Evolutionary conservation across 108 stramenopile genomes (phyloP), one percentile per base, ranked within the genome.

Genomic region (Skeletonema menzelii): DNA sequence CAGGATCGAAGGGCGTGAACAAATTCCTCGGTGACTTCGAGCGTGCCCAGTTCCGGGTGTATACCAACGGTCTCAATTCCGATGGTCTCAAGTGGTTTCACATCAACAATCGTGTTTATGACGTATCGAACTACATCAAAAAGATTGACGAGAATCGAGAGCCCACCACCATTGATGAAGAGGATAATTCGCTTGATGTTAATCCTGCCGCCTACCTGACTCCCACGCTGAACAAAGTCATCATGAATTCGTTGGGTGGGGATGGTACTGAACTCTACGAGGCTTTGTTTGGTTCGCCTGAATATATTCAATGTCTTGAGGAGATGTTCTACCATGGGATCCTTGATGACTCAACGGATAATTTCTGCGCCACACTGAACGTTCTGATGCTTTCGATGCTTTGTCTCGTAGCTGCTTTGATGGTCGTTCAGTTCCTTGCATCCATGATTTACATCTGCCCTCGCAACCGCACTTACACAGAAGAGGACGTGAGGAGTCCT

Each of bases 341-440:
- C 1, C 19, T 82, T 22, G 77, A 79, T 20, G 72, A 76, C 26
- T n/a, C 49, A 5, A 31, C 67, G 35, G 75, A 85, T 44, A 31
- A 65, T 4, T 69, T 77, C 58, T 85, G 84, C 67, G 44, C 59
- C 57, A 69, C 59, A 0, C 62, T 82, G 34, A 76, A 76, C 58
- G 57, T 79, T 24, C 67, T 76, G 70, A 81, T 81, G 80, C 79
- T 77, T 61, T 26, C 30, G 34, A 63, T 84, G 70, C 75, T 84
- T 63, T 46, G 81, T 20, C 67, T 80, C 32, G 80, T 84, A n/a
- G 76, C 84, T 17, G 19, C 46, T 5, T 30, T 84, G 47, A 62
- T 84, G 65, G 58, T 77, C 30, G 17, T 84, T 7, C 79, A 81
- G 42, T 79, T 73, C 63, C 32, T 81, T 2, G 80, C 80, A 19